Evolutionary conservation across 805 yeast genomes (phyloP), one percentile per base, ranked within the genome.

Genomic region (Lachancea kluyveri): DNA sequence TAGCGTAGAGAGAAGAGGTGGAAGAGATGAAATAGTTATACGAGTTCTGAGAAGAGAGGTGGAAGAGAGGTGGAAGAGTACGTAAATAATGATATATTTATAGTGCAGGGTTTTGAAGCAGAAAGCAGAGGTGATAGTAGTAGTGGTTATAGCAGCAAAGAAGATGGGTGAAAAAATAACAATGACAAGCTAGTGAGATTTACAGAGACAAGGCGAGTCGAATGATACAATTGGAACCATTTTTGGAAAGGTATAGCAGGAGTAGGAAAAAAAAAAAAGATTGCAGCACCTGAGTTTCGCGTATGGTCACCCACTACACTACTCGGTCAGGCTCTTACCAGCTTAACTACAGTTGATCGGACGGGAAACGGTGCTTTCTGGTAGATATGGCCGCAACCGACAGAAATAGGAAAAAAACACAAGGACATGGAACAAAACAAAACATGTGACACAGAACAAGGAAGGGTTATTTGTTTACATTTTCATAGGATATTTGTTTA

Each of bases 361-460:
- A 67, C 73, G 73, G 73, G 72, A 67, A 68, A 66, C 70, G 70
- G 71, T 68, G 71, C 68, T 67, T 67, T 68, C 72, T 63, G 65
- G 70, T 66, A 62, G 72, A 65, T 68, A 65, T 68, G 73, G 72
- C 72, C 73, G 72, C 69, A 67, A 65, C 72, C 69, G 67, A 56
- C 37, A 52, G 24, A 30, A 35, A 33, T 9, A 29, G 24, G 21
- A 38, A 22, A 24, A 27, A 28, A 17, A 75, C 72, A 17, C 79
- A 85, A 50, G 17, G 25, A 7, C 8, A 18, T 11, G n/a, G 12
- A n/a, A n/a, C 9, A 6, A n/a, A 8, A 17, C 8, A 20, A n/a
- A 21, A 28, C 24, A 23, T 21, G 31, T 18, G 18, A 10, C n/a
- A 8, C 10, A 15, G 4, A 5, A 7, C 21, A 7, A 13, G 31